A percentile compares a stretch with the other conserved stretches of the same genome.
phyloP scores from a whole-genome alignment of 768 basidiomycete genomes.

The Termitomyces sp. region DNA sequence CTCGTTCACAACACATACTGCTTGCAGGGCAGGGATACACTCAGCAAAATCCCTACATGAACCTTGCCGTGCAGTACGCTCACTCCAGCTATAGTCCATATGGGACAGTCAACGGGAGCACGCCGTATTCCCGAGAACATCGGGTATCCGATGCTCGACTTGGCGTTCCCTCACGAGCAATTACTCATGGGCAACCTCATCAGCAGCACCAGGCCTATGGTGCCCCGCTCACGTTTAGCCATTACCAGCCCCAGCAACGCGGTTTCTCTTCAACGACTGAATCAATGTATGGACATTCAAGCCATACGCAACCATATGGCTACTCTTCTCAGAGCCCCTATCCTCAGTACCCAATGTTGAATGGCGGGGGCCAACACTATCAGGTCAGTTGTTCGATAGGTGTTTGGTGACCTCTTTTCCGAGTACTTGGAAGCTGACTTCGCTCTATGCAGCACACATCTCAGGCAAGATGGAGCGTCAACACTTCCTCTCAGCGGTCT shows the following conservation, averaged over 20 bases:
- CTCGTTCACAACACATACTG: conserved; percentile 11
- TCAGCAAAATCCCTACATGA: conserved; percentile 10
- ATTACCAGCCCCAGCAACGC: conserved; percentile 41
- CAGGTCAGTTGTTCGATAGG: conserved; percentile 9
- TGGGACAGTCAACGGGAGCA: conserved; percentile 10
- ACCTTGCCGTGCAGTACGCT: conserved; percentile 3
- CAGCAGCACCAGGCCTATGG: conserved; percentile 16
- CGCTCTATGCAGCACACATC: conserved; percentile 6
- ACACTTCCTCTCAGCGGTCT: conserved; percentile 15
- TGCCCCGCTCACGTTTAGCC: conserved; percentile 34
- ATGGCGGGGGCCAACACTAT: conserved; percentile 9
- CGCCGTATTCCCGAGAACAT: conserved; percentile 7
- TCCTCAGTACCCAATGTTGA: conserved; percentile 11
- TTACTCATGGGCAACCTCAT: conserved; percentile 10
- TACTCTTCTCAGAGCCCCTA: conserved; percentile 12
- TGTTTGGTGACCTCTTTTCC: background rate
- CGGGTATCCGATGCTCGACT: conserved; percentile 6
- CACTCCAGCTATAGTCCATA: conserved; percentile 5
- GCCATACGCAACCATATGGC: conserved; percentile 20
- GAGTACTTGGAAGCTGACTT: background rate
- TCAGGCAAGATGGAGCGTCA: conserved; percentile 16
- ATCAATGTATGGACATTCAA: conserved; percentile 14
- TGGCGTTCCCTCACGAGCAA: background rate
- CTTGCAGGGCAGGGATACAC: conserved; percentile 8
- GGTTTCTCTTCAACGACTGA: conserved; percentile 25